Conservation (phyloP, 1,284 basidiomycete species). For the Microbotryum scabiosae region DNA sequence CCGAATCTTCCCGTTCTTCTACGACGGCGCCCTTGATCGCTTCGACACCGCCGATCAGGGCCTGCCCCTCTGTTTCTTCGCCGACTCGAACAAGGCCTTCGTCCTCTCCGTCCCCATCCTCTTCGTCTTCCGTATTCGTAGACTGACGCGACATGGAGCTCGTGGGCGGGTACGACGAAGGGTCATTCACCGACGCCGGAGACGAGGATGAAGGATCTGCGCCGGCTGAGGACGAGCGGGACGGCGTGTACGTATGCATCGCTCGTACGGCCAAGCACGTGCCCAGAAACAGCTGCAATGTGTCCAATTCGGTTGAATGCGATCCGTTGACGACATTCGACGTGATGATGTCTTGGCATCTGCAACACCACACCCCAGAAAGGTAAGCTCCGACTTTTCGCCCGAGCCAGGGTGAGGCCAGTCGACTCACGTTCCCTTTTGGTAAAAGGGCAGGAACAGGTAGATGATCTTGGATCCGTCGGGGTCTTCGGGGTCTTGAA, state of each 20-base stretch:
- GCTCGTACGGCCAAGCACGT: slow-evolving; percentile 87
- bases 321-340: slow-evolving; percentile 72
- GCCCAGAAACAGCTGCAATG: slow-evolving; percentile 82
- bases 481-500: slow-evolving; percentile 75
- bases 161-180: slow-evolving; percentile 39
- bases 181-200: slow-evolving; percentile 28
- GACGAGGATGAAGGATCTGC: slow-evolving; percentile 6
- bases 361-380: background rate
- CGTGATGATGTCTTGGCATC: slow-evolving; percentile 78
- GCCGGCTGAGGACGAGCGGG: slow-evolving; percentile 35
- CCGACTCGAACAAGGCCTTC: slow-evolving; percentile 33
- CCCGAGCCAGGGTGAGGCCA: background rate
- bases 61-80: slow-evolving; percentile 39
- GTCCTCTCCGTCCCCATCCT: slow-evolving; percentile 55
- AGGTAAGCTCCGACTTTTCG: background rate
- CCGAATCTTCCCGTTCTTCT: slow-evolving; percentile 36
- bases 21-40: slow-evolving; percentile 1
- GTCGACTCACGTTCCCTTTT: slow-evolving; percentile 46
- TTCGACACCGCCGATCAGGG: slow-evolving; percentile 31
- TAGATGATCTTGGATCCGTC: slow-evolving; percentile 87
- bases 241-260: slow-evolving; percentile 76
- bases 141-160: slow-evolving; percentile 55
- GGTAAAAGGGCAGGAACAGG: slow-evolving; percentile 75
- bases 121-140: slow-evolving; percentile 50
- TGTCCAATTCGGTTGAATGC: slow-evolving; percentile 76